Evolutionary conservation across 805 yeast genomes (phyloP).

Genomic region (Lipomyces spencermartinsiae): DNA sequence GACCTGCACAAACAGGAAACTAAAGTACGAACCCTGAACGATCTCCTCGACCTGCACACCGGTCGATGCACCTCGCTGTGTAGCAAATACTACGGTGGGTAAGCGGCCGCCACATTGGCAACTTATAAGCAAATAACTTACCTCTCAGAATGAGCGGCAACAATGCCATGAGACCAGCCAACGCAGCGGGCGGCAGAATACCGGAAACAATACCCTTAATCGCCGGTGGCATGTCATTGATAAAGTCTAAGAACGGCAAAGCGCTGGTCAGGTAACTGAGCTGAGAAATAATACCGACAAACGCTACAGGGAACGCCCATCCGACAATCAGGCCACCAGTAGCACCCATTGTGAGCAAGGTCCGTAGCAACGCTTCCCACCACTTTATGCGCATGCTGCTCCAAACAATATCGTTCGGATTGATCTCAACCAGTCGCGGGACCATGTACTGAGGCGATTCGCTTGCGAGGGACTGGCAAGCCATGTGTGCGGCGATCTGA

Average conservation of each 20-base stretch:
- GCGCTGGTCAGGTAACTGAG: constrained; percentile 71
- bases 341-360: constrained; percentile 53
- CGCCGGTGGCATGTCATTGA: constrained; percentile 61
- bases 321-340: constrained; percentile 60
- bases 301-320: constrained; percentile 86
- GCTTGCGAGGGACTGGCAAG: constrained; percentile 57
- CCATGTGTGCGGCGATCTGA: constrained; percentile 64
- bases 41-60: constrained; percentile 73
- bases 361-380: constrained; percentile 49
- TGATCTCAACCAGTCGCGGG: constrained; percentile 54
- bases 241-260: constrained; percentile 75
- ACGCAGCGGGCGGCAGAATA: constrained; percentile 79
- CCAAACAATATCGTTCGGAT: constrained; percentile 79
- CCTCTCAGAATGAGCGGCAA: constrained; percentile 81
- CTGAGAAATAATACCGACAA: constrained; percentile 78
- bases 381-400: constrained; percentile 55
- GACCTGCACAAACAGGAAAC: constrained; percentile 79
- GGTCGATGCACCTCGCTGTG: constrained; percentile 72
- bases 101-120: not conserved
- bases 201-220: constrained; percentile 87
- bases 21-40: constrained; percentile 79
- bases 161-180: constrained; percentile 82
- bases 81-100: constrained; percentile 61
- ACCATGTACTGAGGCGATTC: constrained; percentile 52
- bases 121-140: constrained; percentile 42